Evolutionary conservation across 768 basidiomycete genomes (phyloP).

Genomic region (Melanogaster broomeanus): DNA sequence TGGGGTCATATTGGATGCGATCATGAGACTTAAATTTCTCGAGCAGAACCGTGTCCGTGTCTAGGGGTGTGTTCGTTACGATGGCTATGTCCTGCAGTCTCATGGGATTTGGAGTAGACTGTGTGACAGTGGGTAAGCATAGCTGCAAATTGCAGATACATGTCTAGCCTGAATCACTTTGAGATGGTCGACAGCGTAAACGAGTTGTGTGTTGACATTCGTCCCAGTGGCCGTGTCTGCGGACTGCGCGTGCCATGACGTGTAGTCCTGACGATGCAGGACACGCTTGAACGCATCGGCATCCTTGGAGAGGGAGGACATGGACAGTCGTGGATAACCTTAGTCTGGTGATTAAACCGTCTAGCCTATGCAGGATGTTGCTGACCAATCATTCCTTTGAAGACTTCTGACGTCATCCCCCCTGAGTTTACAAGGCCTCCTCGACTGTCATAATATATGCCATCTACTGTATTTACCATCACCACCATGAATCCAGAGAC

Average conservation of each 20-base stretch:
- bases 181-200: conserved; percentile 80
- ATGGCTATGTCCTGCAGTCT: conserved; percentile 87
- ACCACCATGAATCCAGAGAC: conserved; percentile 28
- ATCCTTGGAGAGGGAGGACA: conserved; percentile 73
- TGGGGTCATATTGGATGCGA: conserved; percentile 74
- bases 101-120: conserved; percentile 78
- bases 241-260: conserved; percentile 87
- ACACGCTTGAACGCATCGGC: conserved; percentile 68
- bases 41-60: conserved; percentile 67
- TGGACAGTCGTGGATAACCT: no score
- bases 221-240: conserved; percentile 80
- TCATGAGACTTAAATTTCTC: conserved; percentile 86
- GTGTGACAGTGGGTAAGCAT: conserved; percentile 8
- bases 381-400: not conserved
- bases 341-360: no score
- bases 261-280: conserved; percentile 64
- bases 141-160: conserved; percentile 6
- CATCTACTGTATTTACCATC: not conserved
- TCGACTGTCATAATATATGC: not conserved
- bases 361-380: no score
- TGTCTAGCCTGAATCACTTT: conserved; percentile 50
- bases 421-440: not conserved
- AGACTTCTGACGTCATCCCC: not conserved
- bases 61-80: conserved; percentile 73
- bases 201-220: conserved; percentile 85